Evolutionary conservation across 1,284 basidiomycete species (phyloP).

Genomic region (Prillingera fragicola): DNA sequence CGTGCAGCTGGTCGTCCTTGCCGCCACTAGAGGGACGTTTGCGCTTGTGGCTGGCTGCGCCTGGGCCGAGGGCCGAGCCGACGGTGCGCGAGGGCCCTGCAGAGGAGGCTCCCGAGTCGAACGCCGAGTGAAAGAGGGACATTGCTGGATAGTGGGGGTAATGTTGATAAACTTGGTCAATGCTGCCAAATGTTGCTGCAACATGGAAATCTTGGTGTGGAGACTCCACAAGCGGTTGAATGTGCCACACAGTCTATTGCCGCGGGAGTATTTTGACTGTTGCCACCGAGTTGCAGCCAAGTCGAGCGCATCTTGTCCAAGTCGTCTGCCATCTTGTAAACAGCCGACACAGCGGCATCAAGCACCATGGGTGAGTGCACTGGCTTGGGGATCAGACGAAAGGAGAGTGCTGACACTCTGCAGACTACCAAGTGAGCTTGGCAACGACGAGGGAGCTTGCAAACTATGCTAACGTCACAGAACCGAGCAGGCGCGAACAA

Average conservation of each 20-base stretch:
- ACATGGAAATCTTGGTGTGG: conserved; percentile 8
- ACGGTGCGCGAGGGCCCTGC: conserved; percentile 15
- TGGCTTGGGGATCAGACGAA: not conserved
- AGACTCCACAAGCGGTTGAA: not conserved
- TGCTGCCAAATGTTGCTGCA: not conserved
- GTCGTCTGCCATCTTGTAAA: not conserved
- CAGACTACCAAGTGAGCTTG: conserved; percentile 44
- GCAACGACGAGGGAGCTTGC: not conserved
- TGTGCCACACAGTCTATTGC: conserved; percentile 11
- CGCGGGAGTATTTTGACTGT: not conserved
- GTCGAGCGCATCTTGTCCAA: not conserved
- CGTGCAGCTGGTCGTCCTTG: conserved; percentile 44
- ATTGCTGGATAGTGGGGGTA: conserved; percentile 15
- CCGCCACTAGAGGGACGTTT: conserved; percentile 53
- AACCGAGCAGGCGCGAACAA: conserved; percentile 95
- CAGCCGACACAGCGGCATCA: not conserved
- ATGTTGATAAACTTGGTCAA: not conserved
- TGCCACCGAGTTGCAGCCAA: no score
- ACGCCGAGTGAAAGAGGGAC: conserved; percentile 43
- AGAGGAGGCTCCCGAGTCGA: conserved; percentile 24
- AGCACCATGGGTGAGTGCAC: conserved; percentile 15
- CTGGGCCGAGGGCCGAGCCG: not conserved
- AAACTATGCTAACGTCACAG: conserved; percentile 46
- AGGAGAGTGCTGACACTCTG: not conserved
- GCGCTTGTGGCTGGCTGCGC: conserved; percentile 53